A percentile compares a stretch with the other conserved stretches of the same genome.
These are phyloP conservation scores for Phylloporus rhodoxanthus DNA, from an alignment of 768 basidiomycete genomes.

Conservation along the genomic window DNA sequence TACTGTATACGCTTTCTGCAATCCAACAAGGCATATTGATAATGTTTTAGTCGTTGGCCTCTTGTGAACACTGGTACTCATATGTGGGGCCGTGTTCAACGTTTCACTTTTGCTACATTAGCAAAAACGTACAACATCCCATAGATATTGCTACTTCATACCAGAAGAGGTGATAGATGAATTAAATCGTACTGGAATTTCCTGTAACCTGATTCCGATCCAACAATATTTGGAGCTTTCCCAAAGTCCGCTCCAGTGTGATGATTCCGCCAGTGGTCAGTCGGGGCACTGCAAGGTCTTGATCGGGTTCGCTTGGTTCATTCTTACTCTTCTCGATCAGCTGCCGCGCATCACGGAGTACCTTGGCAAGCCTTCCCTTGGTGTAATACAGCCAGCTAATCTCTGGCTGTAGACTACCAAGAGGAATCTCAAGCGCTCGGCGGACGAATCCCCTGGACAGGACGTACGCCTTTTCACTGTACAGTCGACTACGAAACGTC, in stretches of 20 bases:
- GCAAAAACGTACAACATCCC: conserved; percentile 24
- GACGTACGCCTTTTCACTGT: conserved; percentile 91
- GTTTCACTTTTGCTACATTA: conserved; percentile 15
- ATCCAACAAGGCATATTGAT: conserved; percentile 1
- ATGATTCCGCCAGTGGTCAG: conserved; percentile 77
- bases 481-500: conserved; percentile 60
- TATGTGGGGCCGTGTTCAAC: not conserved
- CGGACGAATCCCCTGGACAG: conserved; percentile 85
- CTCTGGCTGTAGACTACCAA: conserved; percentile 64
- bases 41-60: conserved; percentile 8
- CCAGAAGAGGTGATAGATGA: conserved; percentile 13
- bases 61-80: conserved; percentile 1
- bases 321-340: conserved; percentile 66
- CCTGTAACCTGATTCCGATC: conserved; percentile 13
- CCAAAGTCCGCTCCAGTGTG: conserved; percentile 67
- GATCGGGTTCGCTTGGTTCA: conserved; percentile 24
- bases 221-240: conserved; percentile 50
- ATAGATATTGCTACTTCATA: conserved; percentile 24
- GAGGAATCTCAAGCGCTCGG: conserved; percentile 79
- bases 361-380: conserved; percentile 58
- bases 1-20: conserved; percentile 13
- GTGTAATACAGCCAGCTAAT: conserved; percentile 68
- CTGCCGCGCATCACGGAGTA: conserved; percentile 53
- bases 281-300: conserved; percentile 61
- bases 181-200: conserved; percentile 13